These are phyloP conservation scores for Ustilago vetiveriae DNA, from an alignment of 1,284 basidiomycete species.

Conservation along the genomic window DNA sequence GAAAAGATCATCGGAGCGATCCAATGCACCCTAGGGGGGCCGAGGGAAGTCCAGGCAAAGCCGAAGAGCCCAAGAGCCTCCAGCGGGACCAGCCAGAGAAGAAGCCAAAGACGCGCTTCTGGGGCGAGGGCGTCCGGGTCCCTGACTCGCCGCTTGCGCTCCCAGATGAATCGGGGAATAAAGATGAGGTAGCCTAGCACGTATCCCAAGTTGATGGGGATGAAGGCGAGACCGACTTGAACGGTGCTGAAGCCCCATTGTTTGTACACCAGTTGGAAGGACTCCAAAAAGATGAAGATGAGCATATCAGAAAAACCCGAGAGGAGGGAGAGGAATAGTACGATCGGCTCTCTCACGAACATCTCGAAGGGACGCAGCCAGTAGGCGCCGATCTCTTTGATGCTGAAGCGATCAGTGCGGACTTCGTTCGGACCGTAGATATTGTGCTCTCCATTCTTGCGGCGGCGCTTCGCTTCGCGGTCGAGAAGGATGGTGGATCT, in stretches of 20 bases:
- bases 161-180: constrained; percentile 65
- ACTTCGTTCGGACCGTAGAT: constrained; percentile 69
- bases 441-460: constrained; percentile 66
- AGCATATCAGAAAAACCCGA: constrained; percentile 68
- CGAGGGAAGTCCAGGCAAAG: constrained; percentile 69
- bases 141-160: constrained; percentile 51
- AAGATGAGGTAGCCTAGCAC: constrained; percentile 67
- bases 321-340: constrained; percentile 68
- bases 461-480: constrained; percentile 67
- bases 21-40: constrained; percentile 67
- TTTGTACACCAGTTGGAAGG: constrained; percentile 68
- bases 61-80: constrained; percentile 68
- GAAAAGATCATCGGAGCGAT: constrained; percentile 69
- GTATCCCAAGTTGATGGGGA: constrained; percentile 69
- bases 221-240: constrained; percentile 66
- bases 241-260: constrained; percentile 68
- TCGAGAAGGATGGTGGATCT: constrained; percentile 68
- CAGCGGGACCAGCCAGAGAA: constrained; percentile 67
- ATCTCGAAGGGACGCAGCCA: constrained; percentile 68
- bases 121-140: constrained; percentile 63
- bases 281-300: constrained; percentile 69
- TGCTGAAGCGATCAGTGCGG: constrained; percentile 65
- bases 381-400: constrained; percentile 65
- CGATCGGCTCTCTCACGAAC: constrained; percentile 69
- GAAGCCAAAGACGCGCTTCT: constrained; percentile 67